These are phyloP conservation scores for Astragalus membranaceus DNA, from an alignment of 306 rosid species.

Conservation along the genomic window DNA sequence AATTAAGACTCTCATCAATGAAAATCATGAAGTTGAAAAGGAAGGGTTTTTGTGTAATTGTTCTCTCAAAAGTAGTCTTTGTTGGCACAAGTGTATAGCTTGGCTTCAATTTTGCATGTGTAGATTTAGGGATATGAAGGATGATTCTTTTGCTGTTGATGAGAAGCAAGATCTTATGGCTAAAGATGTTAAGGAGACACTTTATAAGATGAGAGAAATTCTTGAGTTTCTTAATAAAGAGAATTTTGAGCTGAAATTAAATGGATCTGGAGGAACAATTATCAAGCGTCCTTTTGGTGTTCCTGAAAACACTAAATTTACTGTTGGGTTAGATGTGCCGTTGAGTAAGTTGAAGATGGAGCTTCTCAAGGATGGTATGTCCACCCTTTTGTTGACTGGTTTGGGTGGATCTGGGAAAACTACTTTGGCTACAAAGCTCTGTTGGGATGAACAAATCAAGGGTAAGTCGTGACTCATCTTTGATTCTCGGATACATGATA, in stretches of 20 bases:
- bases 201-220: background rate
- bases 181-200: conserved; percentile 8
- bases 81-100: background rate
- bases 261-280: background rate
- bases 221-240: background rate
- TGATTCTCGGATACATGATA: background rate
- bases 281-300: conserved; percentile 1
- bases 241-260: background rate
- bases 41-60: background rate
- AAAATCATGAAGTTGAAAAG: background rate
- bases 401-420: conserved; percentile 52
- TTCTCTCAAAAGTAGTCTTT: background rate
- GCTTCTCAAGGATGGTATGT: conserved; percentile 19
- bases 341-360: conserved; percentile 29
- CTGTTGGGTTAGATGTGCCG: conserved; percentile 31
- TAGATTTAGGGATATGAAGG: background rate
- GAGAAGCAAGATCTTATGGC: background rate
- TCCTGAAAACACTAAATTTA: conserved; percentile 17
- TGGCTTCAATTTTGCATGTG: background rate
- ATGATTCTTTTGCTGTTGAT: background rate
- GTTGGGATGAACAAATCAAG: conserved; percentile 29
- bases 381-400: conserved; percentile 33
- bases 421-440: conserved; percentile 39
- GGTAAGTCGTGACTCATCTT: conserved; percentile 11
- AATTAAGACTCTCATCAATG: background rate